Evolutionary conservation across 176 grass and related monocot genomes (phyloP).

Genomic region (Puccinellia tenuiflora): DNA sequence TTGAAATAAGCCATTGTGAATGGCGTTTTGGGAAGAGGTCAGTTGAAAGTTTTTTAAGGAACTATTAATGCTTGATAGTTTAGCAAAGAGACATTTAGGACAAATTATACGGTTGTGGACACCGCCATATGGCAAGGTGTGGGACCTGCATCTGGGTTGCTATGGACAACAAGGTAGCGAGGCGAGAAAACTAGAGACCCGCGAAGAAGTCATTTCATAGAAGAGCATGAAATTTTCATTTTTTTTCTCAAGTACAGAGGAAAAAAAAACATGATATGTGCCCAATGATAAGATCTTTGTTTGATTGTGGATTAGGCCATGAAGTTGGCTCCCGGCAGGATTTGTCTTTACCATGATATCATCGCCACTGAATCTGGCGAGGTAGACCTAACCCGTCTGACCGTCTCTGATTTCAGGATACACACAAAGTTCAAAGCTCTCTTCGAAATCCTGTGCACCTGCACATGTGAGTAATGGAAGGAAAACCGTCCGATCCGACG

Average conservation of each 20-base stretch:
- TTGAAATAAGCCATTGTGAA: too few relatives aligned
- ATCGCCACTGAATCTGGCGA: not conserved
- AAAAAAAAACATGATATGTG: not conserved
- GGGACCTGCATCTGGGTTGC: not conserved
- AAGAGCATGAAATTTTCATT: not conserved
- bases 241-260: not conserved
- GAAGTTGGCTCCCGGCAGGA: not conserved
- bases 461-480: not conserved
- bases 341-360: not conserved
- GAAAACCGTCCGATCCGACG: not conserved
- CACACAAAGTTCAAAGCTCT: not conserved
- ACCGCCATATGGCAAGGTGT: too few relatives aligned
- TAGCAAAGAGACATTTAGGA: too few relatives aligned
- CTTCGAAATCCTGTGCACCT: not conserved
- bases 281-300: not conserved
- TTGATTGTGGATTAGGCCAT: not conserved
- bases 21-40: too few relatives aligned
- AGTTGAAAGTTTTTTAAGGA: too few relatives aligned
- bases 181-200: not conserved
- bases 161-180: not conserved
- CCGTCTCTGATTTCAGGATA: not conserved
- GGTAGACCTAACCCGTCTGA: not conserved
- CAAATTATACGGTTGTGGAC: too few relatives aligned
- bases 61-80: too few relatives aligned
- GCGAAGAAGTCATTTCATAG: not conserved